Evolutionary conservation across 2,329 filamentous ascomycete genomes (phyloP).

Genomic region (Hypoxylon sp.): DNA sequence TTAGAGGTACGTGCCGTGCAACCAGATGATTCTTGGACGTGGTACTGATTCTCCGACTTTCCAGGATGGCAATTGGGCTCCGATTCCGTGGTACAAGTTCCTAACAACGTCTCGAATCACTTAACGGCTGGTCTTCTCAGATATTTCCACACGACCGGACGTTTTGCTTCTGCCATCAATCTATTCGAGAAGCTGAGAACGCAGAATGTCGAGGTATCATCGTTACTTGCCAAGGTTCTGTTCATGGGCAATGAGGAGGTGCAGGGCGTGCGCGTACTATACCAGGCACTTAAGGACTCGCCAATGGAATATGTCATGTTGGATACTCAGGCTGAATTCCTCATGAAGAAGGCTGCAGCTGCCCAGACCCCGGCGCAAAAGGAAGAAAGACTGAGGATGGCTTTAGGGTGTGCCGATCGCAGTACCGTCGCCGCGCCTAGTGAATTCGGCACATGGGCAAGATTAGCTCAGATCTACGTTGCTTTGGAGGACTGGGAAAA

Average conservation of each 20-base stretch:
- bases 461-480: slow-evolving; percentile 93
- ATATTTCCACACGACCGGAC: slow-evolving; percentile 95
- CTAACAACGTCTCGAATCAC: slow-evolving; percentile 96
- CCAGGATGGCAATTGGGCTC: slow-evolving; percentile 91
- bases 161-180: slow-evolving; percentile 95
- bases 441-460: slow-evolving; percentile 97
- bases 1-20: slow-evolving; percentile 72
- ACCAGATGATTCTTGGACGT: not conserved
- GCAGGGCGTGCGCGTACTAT: slow-evolving; percentile 87
- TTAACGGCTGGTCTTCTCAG: slow-evolving; percentile 91
- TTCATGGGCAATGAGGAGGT: slow-evolving; percentile 98
- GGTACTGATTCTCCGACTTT: slow-evolving; percentile 17
- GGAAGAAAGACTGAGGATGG: slow-evolving; percentile 81
- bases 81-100: slow-evolving; percentile 96
- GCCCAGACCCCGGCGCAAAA: slow-evolving; percentile 66
- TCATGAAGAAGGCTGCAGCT: slow-evolving; percentile 81
- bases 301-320: slow-evolving; percentile 99
- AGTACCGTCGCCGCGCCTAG: slow-evolving; percentile 95
- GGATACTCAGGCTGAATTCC: slow-evolving; percentile 92
- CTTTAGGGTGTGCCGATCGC: slow-evolving; percentile 91
- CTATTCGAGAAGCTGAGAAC: slow-evolving; percentile 95
- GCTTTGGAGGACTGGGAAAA: slow-evolving; percentile 96
- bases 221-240: slow-evolving; percentile 87
- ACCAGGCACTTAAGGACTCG: slow-evolving; percentile 88
- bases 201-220: slow-evolving; percentile 93